phyloP scores from a whole-genome alignment of 2,329 filamentous ascomycete genomes.

The Aspergillus brasiliensis region DNA sequence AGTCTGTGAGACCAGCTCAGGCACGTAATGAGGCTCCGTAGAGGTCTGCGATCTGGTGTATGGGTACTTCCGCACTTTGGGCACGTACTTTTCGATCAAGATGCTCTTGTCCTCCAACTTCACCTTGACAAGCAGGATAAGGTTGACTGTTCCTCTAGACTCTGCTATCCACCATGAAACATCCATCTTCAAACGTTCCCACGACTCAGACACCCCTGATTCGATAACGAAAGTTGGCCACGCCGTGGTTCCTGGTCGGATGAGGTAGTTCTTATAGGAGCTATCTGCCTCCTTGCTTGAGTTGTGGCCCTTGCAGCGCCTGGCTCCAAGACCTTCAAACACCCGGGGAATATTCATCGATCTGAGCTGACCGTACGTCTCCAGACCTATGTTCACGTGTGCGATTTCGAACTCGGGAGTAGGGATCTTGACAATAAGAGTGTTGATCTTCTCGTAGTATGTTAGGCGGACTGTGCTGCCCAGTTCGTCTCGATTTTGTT shows the following conservation, averaged over 20 bases:
- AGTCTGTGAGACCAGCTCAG: background rate
- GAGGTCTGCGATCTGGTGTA: background rate
- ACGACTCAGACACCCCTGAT: background rate
- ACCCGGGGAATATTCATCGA: background rate
- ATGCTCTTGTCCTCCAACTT: background rate
- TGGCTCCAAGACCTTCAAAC: background rate
- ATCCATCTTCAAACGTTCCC: background rate
- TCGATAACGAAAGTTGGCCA: background rate
- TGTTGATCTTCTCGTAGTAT: background rate
- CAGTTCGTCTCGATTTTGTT: background rate
- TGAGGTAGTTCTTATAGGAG: background rate
- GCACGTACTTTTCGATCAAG: background rate
- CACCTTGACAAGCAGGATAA: background rate
- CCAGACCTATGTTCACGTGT: background rate
- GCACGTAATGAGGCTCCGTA: background rate
- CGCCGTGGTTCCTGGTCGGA: background rate
- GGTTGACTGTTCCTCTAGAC: background rate
- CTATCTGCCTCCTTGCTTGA: background rate
- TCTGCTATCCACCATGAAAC: background rate
- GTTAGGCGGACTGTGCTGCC: background rate
- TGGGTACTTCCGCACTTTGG: background rate
- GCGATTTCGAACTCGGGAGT: background rate
- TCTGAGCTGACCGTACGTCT: background rate
- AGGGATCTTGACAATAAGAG: background rate
- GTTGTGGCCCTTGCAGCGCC: background rate